Base-by-base conservation (phyloP, 1,139 yeast genomes). In the Sugiyamaella japonica region DNA sequence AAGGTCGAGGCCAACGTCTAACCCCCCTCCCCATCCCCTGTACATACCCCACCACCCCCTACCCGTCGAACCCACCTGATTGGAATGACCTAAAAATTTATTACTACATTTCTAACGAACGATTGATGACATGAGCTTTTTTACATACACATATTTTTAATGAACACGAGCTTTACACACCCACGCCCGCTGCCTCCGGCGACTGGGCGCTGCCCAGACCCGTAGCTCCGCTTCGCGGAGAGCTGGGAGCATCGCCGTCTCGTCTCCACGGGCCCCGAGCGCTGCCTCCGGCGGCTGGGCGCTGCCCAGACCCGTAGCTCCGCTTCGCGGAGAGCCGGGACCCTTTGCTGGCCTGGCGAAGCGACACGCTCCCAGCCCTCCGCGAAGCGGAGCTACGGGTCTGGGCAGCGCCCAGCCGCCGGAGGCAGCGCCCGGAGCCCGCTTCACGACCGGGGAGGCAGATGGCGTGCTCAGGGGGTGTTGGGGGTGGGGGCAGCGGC, bases 1-100 rank as follows among this genome's bases (percentile, higher is more conserved):
- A 54, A 50, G 29, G 56, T 54, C 15, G 54, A 50, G 42, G 56
- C 56, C 28, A 50, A 47, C 41, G 54, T 49, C 32, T 54, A 34
- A 54, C 13, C 41, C n/a, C n/a, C n/a, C n/a, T n/a, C n/a, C n/a
- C n/a, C n/a, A n/a, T n/a, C n/a, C n/a, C 50, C 41, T 34, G 46
- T 50, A 50, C 39, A 41, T 20, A 36, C 49, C 9, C 31, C 31
- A 9, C 20, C 17, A 12, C 20, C n/a, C 38, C 23, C 15, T 13
- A 20, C 25, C 25, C 38, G 38, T 13, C 23, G 12, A 5, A 23
- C 25, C 36, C 16, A 31, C 40, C 20, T 20, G 39, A 40, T 31
- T 31, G 38, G 51, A 48, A 48, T 32, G 51, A 48, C 51, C 51
- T 34, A 44, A 44, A 25, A 20, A 36, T 15, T 44, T 16, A 25